Evolutionary conservation across 352 stramenopile genomes (phyloP), one percentile per base, ranked within the genome.

Genomic region (Halophytophthora batemanensis): DNA sequence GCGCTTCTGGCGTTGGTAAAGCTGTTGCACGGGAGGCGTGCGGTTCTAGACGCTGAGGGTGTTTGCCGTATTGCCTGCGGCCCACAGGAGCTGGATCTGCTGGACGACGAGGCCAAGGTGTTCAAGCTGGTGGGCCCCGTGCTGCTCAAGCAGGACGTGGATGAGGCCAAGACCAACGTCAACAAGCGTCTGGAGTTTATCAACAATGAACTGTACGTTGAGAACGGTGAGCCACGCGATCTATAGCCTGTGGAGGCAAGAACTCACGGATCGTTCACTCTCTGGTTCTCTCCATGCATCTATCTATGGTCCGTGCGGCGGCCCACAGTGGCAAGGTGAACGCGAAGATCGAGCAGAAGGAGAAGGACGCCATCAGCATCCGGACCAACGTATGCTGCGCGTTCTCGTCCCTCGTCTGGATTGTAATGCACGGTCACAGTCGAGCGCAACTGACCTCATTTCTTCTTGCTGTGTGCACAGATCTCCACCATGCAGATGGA

Each of bases 171-270:
- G 61, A 84, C 87, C 13, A 98, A 97, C 54, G 92, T 98, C 8
- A 82, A 86, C 35, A 98, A 98, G 71, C 81, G 93, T 33, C 77
- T 98, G 52, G 93, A 98, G 74, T 98, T 98, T 59, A 98, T 98
- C 66, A 90, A 87, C 45, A 87, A 93, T 38, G 93, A 98, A 62
- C 71, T 98, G 84, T 91, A 63, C 57, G 75, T 57, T 50, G 47
- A 6, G 6, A 35, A 21, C 19, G 53, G 42, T 50, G 39, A 22
- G 11, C 22, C 12, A 12, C 11, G 14, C 15, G 28, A 51, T 15
- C 13, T 17, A 31, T 2, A 18, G 2, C 11, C 14, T 2, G 34
- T 19, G 11, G 11, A 28, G 14, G 21, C 28, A 12, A 17, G 25
- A n/a, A 39, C 50, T 38, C 17, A 48, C 29, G 15, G 2, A 21